Percentiles rank a stretch among this genome's conserved stretches.
phyloP scores from a whole-genome alignment of 1,284 basidiomycete genomes.

The Takashimella tepidaria region DNA sequence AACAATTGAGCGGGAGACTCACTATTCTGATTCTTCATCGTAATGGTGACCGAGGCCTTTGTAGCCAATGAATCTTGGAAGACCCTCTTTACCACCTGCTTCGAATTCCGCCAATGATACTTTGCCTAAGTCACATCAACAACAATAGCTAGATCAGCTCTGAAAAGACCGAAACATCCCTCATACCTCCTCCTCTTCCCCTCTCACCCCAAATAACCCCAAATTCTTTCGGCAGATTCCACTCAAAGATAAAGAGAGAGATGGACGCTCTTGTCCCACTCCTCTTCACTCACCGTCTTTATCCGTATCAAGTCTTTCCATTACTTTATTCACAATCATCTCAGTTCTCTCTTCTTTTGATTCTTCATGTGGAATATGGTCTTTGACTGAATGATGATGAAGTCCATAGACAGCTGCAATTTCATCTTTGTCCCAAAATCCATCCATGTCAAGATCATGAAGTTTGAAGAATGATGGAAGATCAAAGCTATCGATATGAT shows the following conservation, averaged over 20 bases:
- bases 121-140: conserved; percentile 50
- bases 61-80: conserved; percentile 88
- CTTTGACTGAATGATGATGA: conserved; percentile 87
- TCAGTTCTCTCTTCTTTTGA: conserved; percentile 82
- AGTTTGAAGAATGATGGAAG: conserved; percentile 52
- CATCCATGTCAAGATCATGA: conserved; percentile 81
- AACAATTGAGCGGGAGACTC: too few relatives aligned
- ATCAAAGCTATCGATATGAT: conserved; percentile 48
- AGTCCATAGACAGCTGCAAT: conserved; percentile 91
- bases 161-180: not conserved
- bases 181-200: not conserved
- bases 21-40: conserved; percentile 53
- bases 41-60: conserved; percentile 69
- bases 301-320: conserved; percentile 70
- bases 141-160: not conserved
- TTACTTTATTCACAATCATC: conserved; percentile 69
- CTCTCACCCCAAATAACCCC: too few relatives aligned
- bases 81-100: conserved; percentile 61
- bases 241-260: too few relatives aligned
- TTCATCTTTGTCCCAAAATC: conserved; percentile 70
- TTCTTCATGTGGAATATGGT: conserved; percentile 73
- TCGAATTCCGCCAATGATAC: conserved; percentile 77
- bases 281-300: conserved; percentile 58
- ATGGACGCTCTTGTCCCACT: not conserved
- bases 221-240: too few relatives aligned